Evolutionary conservation across 768 basidiomycete genomes (phyloP).

Genomic region (Boletales sp.): DNA sequence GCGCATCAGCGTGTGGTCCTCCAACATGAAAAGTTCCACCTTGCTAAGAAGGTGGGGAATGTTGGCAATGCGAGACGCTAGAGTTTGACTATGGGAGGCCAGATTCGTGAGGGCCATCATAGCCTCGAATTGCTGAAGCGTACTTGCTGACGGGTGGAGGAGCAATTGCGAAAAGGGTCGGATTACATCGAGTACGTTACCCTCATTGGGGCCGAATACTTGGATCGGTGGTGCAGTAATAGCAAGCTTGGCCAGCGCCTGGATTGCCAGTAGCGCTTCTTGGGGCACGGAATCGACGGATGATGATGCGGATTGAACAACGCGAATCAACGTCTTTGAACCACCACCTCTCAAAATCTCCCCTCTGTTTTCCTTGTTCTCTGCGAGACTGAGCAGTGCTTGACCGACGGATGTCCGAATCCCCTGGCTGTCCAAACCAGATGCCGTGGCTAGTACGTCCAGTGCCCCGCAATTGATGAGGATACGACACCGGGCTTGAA

Average conservation of each 20-base stretch:
- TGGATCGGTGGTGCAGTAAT: slow-evolving; percentile 90
- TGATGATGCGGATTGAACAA: slow-evolving; percentile 51
- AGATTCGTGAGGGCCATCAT: slow-evolving; percentile 97
- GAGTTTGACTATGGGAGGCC: slow-evolving; percentile 67
- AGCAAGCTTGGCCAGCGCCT: slow-evolving; percentile 88
- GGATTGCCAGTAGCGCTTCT: slow-evolving; percentile 55
- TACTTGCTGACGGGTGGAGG: slow-evolving; percentile 59
- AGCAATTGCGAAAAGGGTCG: slow-evolving; percentile 75
- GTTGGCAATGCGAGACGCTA: slow-evolving; percentile 64
- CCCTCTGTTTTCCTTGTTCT: slow-evolving; percentile 75
- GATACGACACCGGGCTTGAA: slow-evolving; percentile 55
- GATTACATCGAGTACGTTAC: slow-evolving; percentile 77
- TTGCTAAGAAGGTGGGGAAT: slow-evolving; percentile 58
- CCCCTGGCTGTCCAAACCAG: slow-evolving; percentile 58
- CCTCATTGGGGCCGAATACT: slow-evolving; percentile 84
- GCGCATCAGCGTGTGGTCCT: slow-evolving; percentile 78
- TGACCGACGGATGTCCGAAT: slow-evolving; percentile 58
- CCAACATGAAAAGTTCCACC: slow-evolving; percentile 71
- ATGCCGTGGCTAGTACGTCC: slow-evolving; percentile 56
- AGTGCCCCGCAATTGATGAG: slow-evolving; percentile 63
- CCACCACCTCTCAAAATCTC: slow-evolving; percentile 77
- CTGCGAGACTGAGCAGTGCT: slow-evolving; percentile 66
- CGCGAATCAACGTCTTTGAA: slow-evolving; percentile 55
- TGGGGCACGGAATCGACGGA: slow-evolving; percentile 22
- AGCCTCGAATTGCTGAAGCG: slow-evolving; percentile 86